Evolutionary conservation across 805 yeast genomes (phyloP).

Genomic region (Cyberlindnera maclurae): DNA sequence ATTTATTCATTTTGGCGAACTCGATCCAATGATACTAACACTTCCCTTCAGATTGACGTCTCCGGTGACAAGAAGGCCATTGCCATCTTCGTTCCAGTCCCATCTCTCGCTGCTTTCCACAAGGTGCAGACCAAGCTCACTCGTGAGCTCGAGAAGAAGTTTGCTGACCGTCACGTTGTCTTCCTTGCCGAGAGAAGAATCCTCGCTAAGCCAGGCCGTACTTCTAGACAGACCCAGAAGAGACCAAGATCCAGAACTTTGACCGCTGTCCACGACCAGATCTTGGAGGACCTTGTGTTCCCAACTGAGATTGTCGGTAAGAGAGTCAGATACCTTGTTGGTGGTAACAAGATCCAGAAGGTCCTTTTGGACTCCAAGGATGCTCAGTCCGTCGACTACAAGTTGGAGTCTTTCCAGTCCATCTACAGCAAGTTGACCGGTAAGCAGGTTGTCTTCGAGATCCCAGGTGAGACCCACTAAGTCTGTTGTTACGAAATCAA

Average conservation of each 20-base stretch:
- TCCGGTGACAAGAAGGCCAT: constrained; percentile 98
- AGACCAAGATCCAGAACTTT: constrained; percentile 99
- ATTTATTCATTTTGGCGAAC: no score
- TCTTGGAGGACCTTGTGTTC: constrained; percentile 98
- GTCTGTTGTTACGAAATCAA: constrained; percentile 5
- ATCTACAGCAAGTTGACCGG: constrained; percentile 98
- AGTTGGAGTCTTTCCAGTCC: constrained; percentile 98
- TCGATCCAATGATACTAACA: constrained; percentile 16
- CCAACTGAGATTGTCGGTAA: constrained; percentile 99
- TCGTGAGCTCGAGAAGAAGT: constrained; percentile 99
- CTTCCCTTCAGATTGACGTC: constrained; percentile 61
- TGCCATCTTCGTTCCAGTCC: constrained; percentile 97
- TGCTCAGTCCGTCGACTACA: constrained; percentile 93
- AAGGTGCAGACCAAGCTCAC: constrained; percentile 95
- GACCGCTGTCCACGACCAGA: constrained; percentile 96
- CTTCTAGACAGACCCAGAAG: constrained; percentile 90
- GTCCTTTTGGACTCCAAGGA: constrained; percentile 97
- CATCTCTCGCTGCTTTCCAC: constrained; percentile 88
- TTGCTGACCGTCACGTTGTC: constrained; percentile 99
- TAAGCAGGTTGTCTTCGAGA: constrained; percentile 98
- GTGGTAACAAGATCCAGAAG: constrained; percentile 98
- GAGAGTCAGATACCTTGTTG: constrained; percentile 98
- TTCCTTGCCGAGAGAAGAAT: constrained; percentile 99
- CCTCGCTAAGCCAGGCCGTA: constrained; percentile 97
- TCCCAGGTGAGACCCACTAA: constrained; percentile 53